These are phyloP conservation scores for Cynara cardunculus DNA, from an alignment of 129 eudicot species.

Conservation along the genomic window DNA sequence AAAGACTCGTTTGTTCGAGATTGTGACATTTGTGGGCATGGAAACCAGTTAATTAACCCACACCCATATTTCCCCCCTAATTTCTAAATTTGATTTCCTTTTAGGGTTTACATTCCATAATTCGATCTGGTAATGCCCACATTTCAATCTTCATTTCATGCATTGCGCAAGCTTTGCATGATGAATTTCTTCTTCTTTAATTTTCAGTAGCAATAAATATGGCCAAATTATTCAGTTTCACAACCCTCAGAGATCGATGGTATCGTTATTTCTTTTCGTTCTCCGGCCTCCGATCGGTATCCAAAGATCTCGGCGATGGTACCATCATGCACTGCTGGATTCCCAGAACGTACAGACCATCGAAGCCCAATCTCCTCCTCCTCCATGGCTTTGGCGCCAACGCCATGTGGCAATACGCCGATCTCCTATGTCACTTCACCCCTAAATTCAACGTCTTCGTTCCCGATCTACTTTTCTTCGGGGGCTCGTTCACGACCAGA, in stretches of 20 bases:
- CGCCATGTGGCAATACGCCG: conserved; percentile 91
- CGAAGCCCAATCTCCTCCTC: conserved; percentile 59
- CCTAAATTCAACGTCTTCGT: conserved; percentile 61
- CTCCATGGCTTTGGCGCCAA: conserved; percentile 86
- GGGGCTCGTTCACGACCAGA: conserved; percentile 43
- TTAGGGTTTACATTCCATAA: neutral
- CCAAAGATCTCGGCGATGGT: conserved; percentile 48
- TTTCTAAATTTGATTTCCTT: conserved; percentile 1
- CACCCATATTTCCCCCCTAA: neutral
- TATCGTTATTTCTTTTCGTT: conserved; percentile 48
- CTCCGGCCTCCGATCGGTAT: conserved; percentile 60
- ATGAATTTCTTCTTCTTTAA: neutral
- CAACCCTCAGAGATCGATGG: conserved; percentile 57
- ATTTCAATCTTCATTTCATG: conserved; percentile 6
- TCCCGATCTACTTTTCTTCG: conserved; percentile 71
- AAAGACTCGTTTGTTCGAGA: neutral
- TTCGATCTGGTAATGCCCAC: conserved; percentile 18
- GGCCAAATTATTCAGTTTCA: conserved; percentile 54
- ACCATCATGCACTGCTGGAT: conserved; percentile 76
- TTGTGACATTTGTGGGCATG: conserved; percentile 1
- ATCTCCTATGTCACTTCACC: conserved; percentile 46
- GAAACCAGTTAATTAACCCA: neutral
- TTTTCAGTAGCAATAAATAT: conserved; percentile 10
- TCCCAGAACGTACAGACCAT: conserved; percentile 39
- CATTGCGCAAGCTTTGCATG: conserved; percentile 28